These are phyloP conservation scores for Cucurbita argyrosperma DNA, from an alignment of 306 rosid species.

Conservation along the genomic window DNA sequence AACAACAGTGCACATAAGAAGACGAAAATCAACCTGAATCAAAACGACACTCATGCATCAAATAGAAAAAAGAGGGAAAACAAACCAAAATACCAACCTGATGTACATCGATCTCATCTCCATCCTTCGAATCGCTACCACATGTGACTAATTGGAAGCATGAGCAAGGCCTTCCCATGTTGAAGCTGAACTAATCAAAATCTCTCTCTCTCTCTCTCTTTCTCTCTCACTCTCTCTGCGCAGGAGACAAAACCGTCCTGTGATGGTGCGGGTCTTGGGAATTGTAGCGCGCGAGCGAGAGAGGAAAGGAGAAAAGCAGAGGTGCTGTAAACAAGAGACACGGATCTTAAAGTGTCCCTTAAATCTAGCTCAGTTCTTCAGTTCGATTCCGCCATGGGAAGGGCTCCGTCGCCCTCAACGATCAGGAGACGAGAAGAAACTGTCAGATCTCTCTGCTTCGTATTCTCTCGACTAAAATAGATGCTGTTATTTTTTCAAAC, in stretches of 20 bases:
- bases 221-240: not conserved
- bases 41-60: not conserved
- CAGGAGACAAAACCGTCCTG: constrained; percentile 17
- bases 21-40: not conserved
- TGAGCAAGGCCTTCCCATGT: constrained; percentile 57
- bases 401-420: constrained; percentile 15
- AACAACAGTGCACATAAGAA: not conserved
- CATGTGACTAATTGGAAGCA: constrained; percentile 75
- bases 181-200: not conserved
- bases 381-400: constrained; percentile 41
- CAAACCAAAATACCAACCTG: constrained; percentile 21
- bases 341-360: constrained; percentile 58
- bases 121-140: constrained; percentile 44
- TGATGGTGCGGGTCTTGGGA: constrained; percentile 34
- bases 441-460: constrained; percentile 23
- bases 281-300: constrained; percentile 11
- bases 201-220: constrained; percentile 7
- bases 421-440: constrained; percentile 9
- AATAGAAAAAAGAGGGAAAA: not conserved
- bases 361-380: constrained; percentile 21
- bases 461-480: not conserved
- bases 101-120: constrained; percentile 31
- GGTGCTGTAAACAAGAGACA: not conserved
- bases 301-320: constrained; percentile 3
- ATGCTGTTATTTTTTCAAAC: not conserved